phyloP scores from a whole-genome alignment of 2,329 filamentous ascomycete genomes.

The Cladosporium phlei region DNA sequence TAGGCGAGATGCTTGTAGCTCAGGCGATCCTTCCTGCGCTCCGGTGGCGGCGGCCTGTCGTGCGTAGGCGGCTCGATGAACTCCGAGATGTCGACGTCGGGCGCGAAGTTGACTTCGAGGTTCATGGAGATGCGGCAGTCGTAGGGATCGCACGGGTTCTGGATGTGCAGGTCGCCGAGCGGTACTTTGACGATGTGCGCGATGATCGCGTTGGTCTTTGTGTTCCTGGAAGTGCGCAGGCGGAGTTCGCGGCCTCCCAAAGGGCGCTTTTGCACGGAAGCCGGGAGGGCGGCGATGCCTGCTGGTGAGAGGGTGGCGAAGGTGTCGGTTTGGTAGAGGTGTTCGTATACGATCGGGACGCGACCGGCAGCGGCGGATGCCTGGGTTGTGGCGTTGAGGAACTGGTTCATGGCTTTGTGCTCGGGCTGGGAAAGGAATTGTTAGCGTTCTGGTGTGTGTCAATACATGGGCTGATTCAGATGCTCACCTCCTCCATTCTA shows the following conservation, averaged over 20 bases:
- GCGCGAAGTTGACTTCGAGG: conserved; percentile 71
- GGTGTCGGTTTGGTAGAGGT: conserved; percentile 75
- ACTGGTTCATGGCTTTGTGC: conserved; percentile 78
- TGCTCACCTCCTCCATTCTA: conserved; percentile 77
- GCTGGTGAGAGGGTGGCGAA: conserved; percentile 71
- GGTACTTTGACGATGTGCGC: conserved; percentile 87
- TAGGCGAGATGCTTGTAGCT: conserved; percentile 86
- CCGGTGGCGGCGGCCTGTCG: conserved; percentile 36
- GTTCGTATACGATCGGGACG: conserved; percentile 70
- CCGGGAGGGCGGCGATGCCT: conserved; percentile 57
- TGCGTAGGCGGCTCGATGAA: conserved; percentile 49
- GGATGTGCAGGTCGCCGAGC: conserved; percentile 82
- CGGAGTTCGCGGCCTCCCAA: conserved; percentile 57
- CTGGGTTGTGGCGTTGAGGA: conserved; percentile 65
- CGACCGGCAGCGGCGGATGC: conserved; percentile 36
- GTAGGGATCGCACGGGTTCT: conserved; percentile 69
- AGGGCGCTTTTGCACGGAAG: conserved; percentile 21
- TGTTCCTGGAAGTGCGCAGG: conserved; percentile 58
- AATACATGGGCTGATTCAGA: conserved; percentile 13
- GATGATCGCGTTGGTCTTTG: conserved; percentile 61
- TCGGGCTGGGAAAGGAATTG: conserved; percentile 56
- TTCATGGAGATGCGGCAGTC: conserved; percentile 95
- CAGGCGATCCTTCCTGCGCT: conserved; percentile 71
- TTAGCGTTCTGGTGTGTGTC: background rate
- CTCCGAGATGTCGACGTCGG: conserved; percentile 48